Percentiles rank a stretch among this genome's conserved stretches.
Evolutionary conservation across 1,284 basidiomycete species (phyloP).

Genomic region (Mycocalia duriaeana): DNA sequence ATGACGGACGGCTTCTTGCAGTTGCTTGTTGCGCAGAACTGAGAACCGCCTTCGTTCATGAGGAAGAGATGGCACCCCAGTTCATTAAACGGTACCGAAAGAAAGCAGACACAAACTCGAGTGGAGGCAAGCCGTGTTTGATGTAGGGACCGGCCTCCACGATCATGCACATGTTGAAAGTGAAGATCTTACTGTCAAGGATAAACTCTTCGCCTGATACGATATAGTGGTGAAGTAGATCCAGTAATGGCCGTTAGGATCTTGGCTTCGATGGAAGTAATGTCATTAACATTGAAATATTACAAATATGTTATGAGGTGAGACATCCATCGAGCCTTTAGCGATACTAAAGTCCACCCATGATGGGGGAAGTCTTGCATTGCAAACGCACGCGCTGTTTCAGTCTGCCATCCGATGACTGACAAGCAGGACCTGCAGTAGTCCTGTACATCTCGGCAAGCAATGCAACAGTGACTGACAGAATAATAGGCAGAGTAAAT

Average conservation of each 20-base stretch:
- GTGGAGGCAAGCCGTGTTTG: constrained; percentile 7
- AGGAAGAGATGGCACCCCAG: constrained; percentile 15
- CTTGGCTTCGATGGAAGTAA: constrained; percentile 27
- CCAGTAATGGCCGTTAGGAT: constrained; percentile 42
- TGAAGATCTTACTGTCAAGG: constrained; percentile 35
- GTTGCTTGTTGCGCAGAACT: constrained; percentile 26
- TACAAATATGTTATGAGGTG: constrained; percentile 29
- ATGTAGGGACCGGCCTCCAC: constrained; percentile 22
- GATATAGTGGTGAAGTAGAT: constrained; percentile 43
- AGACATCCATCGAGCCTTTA: constrained; percentile 27
- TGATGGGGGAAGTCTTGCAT: constrained; percentile 31
- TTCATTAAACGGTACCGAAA: constrained; percentile 23
- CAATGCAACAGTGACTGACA: constrained; percentile 26
- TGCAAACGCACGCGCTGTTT: constrained; percentile 28
- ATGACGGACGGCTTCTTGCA: constrained; percentile 20
- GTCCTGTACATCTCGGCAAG: constrained; percentile 38
- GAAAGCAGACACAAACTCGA: constrained; percentile 24
- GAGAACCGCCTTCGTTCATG: constrained; percentile 27
- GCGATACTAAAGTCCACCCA: constrained; percentile 42
- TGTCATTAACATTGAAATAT: constrained; percentile 23
- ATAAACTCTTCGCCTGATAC: constrained; percentile 32
- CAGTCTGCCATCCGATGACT: constrained; percentile 6
- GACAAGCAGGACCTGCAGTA: constrained; percentile 14
- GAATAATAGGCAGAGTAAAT: constrained; percentile 27
- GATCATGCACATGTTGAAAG: constrained; percentile 32